Evolutionary conservation across 1,139 yeast species (phyloP).

Genomic region (Debaryomyces nepalensis): DNA sequence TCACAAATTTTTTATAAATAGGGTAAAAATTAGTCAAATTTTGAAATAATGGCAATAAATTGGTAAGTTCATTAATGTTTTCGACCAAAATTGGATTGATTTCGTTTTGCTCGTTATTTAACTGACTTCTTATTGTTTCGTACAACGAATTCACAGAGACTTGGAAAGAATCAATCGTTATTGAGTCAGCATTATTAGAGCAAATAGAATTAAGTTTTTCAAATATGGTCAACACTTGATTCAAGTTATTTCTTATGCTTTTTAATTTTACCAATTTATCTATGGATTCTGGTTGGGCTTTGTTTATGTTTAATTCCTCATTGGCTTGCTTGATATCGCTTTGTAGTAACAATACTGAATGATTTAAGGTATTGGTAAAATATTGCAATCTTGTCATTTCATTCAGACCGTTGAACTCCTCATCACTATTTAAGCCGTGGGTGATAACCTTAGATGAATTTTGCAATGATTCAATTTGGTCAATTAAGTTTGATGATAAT

Average conservation of each 20-base stretch:
- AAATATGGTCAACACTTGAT: slow-evolving; percentile 49
- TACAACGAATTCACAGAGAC: slow-evolving; percentile 44
- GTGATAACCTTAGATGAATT: slow-evolving; percentile 44
- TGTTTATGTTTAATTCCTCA: slow-evolving; percentile 17
- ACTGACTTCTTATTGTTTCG: slow-evolving; percentile 45
- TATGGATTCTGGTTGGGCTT: slow-evolving; percentile 29
- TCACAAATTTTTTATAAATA: slow-evolving; percentile 49
- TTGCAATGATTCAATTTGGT: slow-evolving; percentile 49
- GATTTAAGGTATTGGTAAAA: slow-evolving; percentile 61
- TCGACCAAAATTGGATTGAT: slow-evolving; percentile 29
- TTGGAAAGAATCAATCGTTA: slow-evolving; percentile 36
- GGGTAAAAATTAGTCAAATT: slow-evolving; percentile 54
- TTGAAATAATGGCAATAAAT: slow-evolving; percentile 55
- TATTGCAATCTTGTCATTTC: slow-evolving; percentile 58
- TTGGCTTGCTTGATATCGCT: slow-evolving; percentile 47
- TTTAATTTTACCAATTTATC: slow-evolving; percentile 50
- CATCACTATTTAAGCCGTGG: slow-evolving; percentile 14
- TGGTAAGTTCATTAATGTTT: slow-evolving; percentile 49
- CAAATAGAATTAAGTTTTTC: slow-evolving; percentile 38
- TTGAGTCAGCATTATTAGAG: slow-evolving; percentile 23
- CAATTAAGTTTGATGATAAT: slow-evolving; percentile 54
- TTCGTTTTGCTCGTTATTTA: slow-evolving; percentile 31
- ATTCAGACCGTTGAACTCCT: slow-evolving; percentile 11
- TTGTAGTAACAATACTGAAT: slow-evolving; percentile 59
- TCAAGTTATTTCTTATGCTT: slow-evolving; percentile 47